These are phyloP conservation scores for Fusarium sp. DNA, from an alignment of 2,329 filamentous ascomycete genomes.

Conservation along the genomic window DNA sequence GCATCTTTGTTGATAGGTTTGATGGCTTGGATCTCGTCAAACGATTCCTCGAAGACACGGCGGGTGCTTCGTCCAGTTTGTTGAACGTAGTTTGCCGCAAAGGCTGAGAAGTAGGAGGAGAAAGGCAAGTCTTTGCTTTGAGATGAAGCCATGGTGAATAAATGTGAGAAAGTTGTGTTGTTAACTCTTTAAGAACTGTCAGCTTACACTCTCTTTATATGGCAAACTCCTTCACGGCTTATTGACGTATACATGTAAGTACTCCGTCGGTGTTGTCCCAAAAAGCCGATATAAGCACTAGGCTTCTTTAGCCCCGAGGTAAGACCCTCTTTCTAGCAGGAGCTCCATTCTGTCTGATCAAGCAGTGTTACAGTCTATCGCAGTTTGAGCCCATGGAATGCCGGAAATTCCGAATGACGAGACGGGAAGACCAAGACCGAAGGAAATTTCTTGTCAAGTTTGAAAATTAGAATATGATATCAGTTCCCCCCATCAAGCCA, in stretches of 20 bases:
- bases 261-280: background rate
- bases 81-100: conserved; percentile 45
- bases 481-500: background rate
- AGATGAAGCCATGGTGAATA: conserved; percentile 9
- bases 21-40: conserved; percentile 32
- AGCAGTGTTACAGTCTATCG: background rate
- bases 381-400: background rate
- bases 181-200: background rate
- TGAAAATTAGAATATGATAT: conserved; percentile 18
- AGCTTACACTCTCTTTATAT: background rate
- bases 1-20: conserved; percentile 42
- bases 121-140: conserved; percentile 29
- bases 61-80: conserved; percentile 49
- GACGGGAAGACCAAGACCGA: background rate
- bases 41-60: conserved; percentile 34
- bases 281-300: background rate
- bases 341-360: background rate
- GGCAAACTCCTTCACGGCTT: background rate
- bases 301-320: background rate
- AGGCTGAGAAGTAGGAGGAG: conserved; percentile 43
- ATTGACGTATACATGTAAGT: background rate
- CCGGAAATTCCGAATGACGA: background rate
- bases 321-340: background rate
- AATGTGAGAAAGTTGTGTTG: background rate
- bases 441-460: background rate